Conservation (phyloP, 1,284 basidiomycete species). For the Waitea zeae region DNA sequence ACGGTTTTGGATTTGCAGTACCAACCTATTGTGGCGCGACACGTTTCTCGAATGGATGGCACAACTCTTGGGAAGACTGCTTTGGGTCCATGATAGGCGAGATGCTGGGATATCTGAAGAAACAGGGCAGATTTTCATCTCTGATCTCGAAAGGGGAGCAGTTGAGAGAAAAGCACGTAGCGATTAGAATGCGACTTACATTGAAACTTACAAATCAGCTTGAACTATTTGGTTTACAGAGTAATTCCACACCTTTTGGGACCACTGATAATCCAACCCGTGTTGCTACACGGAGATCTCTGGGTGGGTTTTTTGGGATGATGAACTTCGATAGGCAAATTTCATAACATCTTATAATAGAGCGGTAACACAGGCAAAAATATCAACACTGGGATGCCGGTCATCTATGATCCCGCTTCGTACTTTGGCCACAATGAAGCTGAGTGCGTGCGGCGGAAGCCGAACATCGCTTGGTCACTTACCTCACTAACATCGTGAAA, state of each 20-base stretch:
- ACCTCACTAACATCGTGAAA: slow-evolving; percentile 1
- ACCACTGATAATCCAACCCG: slow-evolving; percentile 45
- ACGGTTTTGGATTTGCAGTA: slow-evolving; percentile 58
- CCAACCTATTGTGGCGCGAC: slow-evolving; percentile 75
- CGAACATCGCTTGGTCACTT: slow-evolving; percentile 4
- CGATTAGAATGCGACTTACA: neutral
- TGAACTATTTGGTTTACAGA: slow-evolving; percentile 26
- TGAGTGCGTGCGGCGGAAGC: slow-evolving; percentile 32
- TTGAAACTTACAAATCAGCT: neutral
- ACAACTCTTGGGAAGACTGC: slow-evolving; percentile 52
- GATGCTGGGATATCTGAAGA: slow-evolving; percentile 35
- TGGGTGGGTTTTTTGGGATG: slow-evolving; percentile 46
- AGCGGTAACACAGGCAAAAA: slow-evolving; percentile 61
- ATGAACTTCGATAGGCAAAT: slow-evolving; percentile 5
- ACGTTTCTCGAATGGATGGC: slow-evolving; percentile 62
- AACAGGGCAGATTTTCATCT: slow-evolving; percentile 23
- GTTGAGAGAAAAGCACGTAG: slow-evolving; percentile 33
- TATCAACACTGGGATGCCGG: slow-evolving; percentile 30
- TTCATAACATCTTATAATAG: slow-evolving; percentile 16
- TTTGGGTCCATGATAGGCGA: slow-evolving; percentile 55
- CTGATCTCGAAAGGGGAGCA: slow-evolving; percentile 37
- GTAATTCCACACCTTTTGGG: slow-evolving; percentile 62
- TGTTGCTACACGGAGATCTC: slow-evolving; percentile 73
- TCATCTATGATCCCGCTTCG: slow-evolving; percentile 72
- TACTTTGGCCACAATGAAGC: slow-evolving; percentile 81